These are phyloP conservation scores for Hypoxylon sp. DNA, from an alignment of 2,329 filamentous ascomycete genomes.

Conservation along the genomic window DNA sequence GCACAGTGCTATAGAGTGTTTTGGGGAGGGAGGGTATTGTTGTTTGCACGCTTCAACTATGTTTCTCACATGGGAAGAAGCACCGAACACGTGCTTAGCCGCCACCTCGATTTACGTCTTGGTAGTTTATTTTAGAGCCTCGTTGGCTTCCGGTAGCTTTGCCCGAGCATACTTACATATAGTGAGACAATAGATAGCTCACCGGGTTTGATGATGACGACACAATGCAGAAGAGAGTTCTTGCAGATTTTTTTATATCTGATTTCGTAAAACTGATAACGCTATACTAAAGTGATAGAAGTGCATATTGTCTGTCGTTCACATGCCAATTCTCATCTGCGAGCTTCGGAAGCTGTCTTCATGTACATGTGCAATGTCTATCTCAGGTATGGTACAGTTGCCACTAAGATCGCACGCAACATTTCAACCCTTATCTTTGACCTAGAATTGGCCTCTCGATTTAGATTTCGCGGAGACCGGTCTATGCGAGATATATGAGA, in stretches of 20 bases:
- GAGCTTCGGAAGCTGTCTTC: too few species aligned
- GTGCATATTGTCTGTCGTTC: too few species aligned
- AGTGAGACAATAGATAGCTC: conserved; percentile 20
- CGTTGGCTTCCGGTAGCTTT: conserved; percentile 8
- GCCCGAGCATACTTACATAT: conserved; percentile 14
- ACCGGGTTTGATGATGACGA: conserved; percentile 18
- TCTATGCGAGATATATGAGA: not conserved
- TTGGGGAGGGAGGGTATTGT: not conserved
- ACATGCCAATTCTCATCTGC: too few species aligned
- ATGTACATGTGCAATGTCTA: too few species aligned
- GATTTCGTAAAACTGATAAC: not conserved
- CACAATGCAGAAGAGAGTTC: conserved; percentile 17
- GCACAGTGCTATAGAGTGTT: conserved; percentile 1
- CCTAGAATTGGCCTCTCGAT: not conserved
- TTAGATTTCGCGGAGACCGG: not conserved
- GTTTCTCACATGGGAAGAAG: conserved; percentile 2
- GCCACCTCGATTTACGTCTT: not conserved
- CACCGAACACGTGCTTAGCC: not conserved
- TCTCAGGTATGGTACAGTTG: too few species aligned
- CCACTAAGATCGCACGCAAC: not conserved
- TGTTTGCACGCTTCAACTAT: not conserved
- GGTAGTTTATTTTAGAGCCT: conserved; percentile 20
- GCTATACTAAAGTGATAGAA: too few species aligned
- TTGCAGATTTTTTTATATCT: not conserved
- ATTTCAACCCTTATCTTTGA: not conserved